Conservation (phyloP, 2,329 filamentous ascomycete species). For the Hymenoscyphus fructigenus region DNA sequence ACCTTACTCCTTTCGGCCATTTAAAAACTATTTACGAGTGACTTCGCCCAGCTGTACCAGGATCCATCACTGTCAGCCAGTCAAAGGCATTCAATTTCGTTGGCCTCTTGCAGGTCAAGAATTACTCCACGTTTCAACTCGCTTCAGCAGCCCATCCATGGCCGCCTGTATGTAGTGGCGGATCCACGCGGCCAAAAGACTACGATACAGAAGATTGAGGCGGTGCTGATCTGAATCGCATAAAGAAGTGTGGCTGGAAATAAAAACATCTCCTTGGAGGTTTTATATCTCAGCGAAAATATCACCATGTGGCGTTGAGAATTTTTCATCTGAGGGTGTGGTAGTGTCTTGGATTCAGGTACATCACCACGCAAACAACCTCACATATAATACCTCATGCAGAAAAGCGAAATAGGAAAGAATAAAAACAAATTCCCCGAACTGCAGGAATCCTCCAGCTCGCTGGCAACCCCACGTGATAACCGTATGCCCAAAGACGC, state of each 20-base stretch:
- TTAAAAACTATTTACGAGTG: background rate
- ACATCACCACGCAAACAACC: too few relatives aligned
- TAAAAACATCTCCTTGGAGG: background rate
- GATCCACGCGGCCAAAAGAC: background rate
- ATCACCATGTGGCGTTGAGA: background rate
- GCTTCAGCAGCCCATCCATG: conserved; percentile 1
- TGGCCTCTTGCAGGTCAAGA: background rate
- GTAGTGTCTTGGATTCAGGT: background rate
- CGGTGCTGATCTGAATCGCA: background rate
- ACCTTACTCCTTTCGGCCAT: background rate
- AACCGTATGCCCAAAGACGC: background rate
- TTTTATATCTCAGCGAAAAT: background rate
- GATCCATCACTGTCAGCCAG: background rate
- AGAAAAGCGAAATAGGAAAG: background rate
- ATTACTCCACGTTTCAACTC: conserved; percentile 1
- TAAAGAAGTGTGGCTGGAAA: background rate
- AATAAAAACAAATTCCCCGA: background rate
- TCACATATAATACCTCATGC: background rate
- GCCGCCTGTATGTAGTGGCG: background rate
- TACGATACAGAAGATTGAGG: background rate
- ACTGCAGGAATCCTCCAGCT: conserved; percentile 3
- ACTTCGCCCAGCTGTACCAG: background rate
- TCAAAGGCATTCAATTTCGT: background rate
- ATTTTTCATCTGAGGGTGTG: background rate
- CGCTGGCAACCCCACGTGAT: conserved; percentile 4